Evolutionary conservation across 139 green algal genomes (phyloP).

Genomic region (Chlorella sorokiniana): DNA sequence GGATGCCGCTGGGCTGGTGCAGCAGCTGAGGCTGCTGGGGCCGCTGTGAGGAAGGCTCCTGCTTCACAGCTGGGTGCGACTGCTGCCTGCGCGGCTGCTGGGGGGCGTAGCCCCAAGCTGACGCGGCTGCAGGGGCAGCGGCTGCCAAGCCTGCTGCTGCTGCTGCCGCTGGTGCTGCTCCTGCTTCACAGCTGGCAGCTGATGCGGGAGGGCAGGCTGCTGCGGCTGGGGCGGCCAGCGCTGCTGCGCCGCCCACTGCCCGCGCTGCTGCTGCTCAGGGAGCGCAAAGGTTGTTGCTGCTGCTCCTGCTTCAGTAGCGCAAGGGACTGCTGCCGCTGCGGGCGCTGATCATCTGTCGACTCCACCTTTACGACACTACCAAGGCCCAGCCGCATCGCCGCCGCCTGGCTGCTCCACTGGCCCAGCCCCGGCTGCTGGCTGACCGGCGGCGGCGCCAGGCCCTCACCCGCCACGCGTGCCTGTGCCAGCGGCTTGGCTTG

Average conservation of each 20-base stretch:
- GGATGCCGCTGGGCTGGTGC: background rate
- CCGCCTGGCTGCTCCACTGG: background rate
- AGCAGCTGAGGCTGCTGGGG: background rate
- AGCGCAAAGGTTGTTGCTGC: background rate
- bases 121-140: background rate
- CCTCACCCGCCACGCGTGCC: background rate
- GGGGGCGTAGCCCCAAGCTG: background rate
- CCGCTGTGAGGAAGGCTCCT: background rate
- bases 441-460: background rate
- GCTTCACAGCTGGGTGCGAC: conserved; percentile 2
- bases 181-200: conserved; percentile 16
- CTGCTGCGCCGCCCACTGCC: background rate
- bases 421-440: background rate
- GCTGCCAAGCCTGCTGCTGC: background rate
- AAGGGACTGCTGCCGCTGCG: background rate
- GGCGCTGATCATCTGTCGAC: too few species aligned
- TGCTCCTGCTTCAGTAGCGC: background rate
- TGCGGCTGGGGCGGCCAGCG: background rate
- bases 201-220: background rate
- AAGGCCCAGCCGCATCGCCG: background rate
- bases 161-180: conserved; percentile 1
- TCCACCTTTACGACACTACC: too few species aligned
- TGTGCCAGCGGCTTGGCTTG: conserved; percentile 30
- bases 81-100: conserved; percentile 2
- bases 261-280: conserved; percentile 4